These are phyloP conservation scores for Cymbopogon flexuosus DNA, from an alignment of 202 grass and related monocot genomes.

Conservation along the genomic window DNA sequence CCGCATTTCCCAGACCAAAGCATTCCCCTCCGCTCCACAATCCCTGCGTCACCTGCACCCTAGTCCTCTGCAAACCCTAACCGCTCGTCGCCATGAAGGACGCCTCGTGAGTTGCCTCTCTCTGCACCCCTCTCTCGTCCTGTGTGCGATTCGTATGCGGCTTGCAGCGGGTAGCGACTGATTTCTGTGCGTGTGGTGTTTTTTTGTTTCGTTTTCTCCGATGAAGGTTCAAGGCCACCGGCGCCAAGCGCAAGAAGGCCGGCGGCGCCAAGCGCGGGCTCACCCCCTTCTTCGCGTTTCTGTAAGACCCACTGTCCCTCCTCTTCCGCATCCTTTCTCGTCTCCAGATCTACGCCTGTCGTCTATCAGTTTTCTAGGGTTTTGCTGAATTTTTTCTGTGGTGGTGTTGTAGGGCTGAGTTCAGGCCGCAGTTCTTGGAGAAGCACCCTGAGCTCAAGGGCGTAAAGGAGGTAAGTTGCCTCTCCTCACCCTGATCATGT, in stretches of 20 bases:
- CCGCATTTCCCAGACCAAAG: conserved; percentile 1
- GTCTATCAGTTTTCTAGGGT: not conserved
- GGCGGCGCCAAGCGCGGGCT: conserved; percentile 74
- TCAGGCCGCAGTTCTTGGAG: conserved; percentile 69
- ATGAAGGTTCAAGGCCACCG: conserved; percentile 44
- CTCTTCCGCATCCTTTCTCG: not conserved
- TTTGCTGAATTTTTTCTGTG: not conserved
- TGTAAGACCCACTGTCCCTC: conserved; percentile 36
- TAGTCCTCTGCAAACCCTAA: conserved; percentile 28
- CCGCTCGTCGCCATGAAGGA: conserved; percentile 39
- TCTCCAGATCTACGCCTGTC: conserved; percentile 36
- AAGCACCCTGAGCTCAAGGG: conserved; percentile 74
- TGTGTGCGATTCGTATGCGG: not conserved
- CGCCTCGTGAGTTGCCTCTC: conserved; percentile 20
- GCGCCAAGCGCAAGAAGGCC: conserved; percentile 31
- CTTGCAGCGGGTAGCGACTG: not conserved
- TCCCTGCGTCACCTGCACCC: not conserved
- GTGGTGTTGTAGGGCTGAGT: conserved; percentile 58
- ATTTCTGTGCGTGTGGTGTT: not conserved
- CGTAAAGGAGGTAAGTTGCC: conserved; percentile 51
- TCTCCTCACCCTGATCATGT: not conserved
- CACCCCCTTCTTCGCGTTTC: conserved; percentile 84
- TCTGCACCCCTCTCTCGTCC: not conserved
- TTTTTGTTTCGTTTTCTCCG: not conserved
- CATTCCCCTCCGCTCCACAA: not conserved